phyloP scores from a whole-genome alignment of 306 rosid genomes.

The cucumber (Cucumis sativus) region Cucumber_9930_V3 NC_026661.2:3506001-3506500 shows the following conservation, averaged over 20 bases:
- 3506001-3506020: constrained; percentile 42
- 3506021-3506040: constrained; percentile 22
- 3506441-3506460: too few species aligned
- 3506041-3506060: constrained; percentile 52
- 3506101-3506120: constrained; percentile 24
- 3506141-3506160: background rate
- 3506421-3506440: too few species aligned
- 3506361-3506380: too few species aligned
- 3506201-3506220: constrained; percentile 33
- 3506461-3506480: too few species aligned
- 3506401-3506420: too few species aligned
- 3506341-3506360: too few species aligned
- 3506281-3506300: background rate
- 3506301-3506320: background rate
- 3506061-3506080: constrained; percentile 39
- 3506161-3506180: constrained; percentile 8
- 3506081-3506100: constrained; percentile 21
- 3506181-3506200: constrained; percentile 36
- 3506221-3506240: constrained; percentile 44
- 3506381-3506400: too few species aligned
- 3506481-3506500: too few species aligned
- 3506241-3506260: constrained; percentile 60
- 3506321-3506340: background rate
- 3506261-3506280: background rate
- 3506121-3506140: constrained; percentile 22